These are phyloP conservation scores for Opeltia flavorubescens DNA, from an alignment of 495 filamentous ascomycete genomes.

Conservation along the genomic window DNA sequence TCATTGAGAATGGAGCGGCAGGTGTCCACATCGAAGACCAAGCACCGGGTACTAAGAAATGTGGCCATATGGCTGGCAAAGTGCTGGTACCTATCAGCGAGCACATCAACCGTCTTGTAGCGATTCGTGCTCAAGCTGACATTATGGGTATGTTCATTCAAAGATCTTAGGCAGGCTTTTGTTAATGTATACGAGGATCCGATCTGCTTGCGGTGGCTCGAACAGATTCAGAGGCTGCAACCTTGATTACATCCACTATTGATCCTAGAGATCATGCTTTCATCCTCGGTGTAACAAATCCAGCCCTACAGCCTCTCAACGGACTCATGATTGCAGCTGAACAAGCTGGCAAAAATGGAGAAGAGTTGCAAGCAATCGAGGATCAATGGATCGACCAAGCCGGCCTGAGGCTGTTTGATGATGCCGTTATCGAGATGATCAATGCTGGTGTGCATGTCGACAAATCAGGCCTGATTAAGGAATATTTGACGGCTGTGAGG, in stretches of 20 bases:
- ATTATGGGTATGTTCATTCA: constrained; percentile 66
- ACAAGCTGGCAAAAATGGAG: constrained; percentile 63
- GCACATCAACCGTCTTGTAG: constrained; percentile 95
- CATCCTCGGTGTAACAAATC: constrained; percentile 83
- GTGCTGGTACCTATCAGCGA: constrained; percentile 94
- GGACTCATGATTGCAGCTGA: constrained; percentile 87
- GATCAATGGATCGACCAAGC: constrained; percentile 75
- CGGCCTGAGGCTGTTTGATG: constrained; percentile 79
- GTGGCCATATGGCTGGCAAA: constrained; percentile 98
- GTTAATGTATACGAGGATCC: constrained; percentile 31
- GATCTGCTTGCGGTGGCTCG: constrained; percentile 85
- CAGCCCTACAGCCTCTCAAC: constrained; percentile 65
- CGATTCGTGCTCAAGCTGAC: constrained; percentile 93
- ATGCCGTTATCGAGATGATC: constrained; percentile 77
- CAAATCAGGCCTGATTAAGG: constrained; percentile 47
- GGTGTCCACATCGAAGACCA: constrained; percentile 99
- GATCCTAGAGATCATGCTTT: constrained; percentile 89
- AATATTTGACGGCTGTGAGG: constrained; percentile 52
- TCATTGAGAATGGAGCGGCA: constrained; percentile 91
- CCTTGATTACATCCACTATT: constrained; percentile 91
- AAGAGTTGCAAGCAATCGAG: constrained; percentile 79
- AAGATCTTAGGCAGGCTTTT: not conserved
- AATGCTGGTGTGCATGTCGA: constrained; percentile 46
- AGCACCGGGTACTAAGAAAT: constrained; percentile 97
- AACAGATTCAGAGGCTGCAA: constrained; percentile 95